Conservation (phyloP, 2,329 filamentous ascomycete genomes). For the Trichoderma arundinaceum region DNA sequence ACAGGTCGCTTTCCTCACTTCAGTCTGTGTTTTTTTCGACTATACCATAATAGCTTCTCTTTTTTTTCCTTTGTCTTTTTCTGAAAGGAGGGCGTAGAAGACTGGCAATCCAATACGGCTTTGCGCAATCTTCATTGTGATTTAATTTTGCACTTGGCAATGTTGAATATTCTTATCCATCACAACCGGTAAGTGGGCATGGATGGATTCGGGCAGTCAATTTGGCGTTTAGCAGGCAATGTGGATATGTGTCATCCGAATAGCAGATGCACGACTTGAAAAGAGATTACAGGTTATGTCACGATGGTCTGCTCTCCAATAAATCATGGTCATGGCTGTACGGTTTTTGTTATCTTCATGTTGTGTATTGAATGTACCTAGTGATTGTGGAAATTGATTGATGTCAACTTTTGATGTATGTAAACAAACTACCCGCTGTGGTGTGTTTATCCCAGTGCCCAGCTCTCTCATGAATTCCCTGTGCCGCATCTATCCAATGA, state of each 20-base stretch:
- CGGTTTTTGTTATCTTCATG: conserved; percentile 18
- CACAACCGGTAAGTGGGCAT: conserved; percentile 23
- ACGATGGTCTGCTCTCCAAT: conserved; percentile 28
- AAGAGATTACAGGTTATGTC: conserved; percentile 30
- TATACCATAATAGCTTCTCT: conserved; percentile 31
- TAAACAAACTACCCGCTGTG: no score
- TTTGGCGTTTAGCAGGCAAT: conserved; percentile 31
- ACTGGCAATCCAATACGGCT: conserved; percentile 16
- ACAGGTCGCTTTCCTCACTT: neutral
- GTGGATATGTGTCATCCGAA: conserved; percentile 31
- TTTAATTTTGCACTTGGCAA: conserved; percentile 24
- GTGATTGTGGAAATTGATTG: conserved; percentile 20
- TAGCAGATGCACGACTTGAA: conserved; percentile 30
- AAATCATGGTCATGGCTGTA: conserved; percentile 29
- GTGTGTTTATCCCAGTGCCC: neutral
- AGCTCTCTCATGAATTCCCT: neutral
- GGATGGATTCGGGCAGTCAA: conserved; percentile 28
- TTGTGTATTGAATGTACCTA: conserved; percentile 27
- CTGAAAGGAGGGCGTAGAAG: neutral
- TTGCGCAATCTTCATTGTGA: conserved; percentile 20
- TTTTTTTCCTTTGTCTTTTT: conserved; percentile 1
- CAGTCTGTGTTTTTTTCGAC: conserved; percentile 16
- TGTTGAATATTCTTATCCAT: conserved; percentile 32
- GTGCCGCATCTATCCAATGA: neutral
- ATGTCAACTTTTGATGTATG: conserved; percentile 6